Evolutionary conservation across 805 yeast genomes (phyloP), one percentile per base, ranked within the genome.

Genomic region (Hanseniaspora hatyaiensis): DNA sequence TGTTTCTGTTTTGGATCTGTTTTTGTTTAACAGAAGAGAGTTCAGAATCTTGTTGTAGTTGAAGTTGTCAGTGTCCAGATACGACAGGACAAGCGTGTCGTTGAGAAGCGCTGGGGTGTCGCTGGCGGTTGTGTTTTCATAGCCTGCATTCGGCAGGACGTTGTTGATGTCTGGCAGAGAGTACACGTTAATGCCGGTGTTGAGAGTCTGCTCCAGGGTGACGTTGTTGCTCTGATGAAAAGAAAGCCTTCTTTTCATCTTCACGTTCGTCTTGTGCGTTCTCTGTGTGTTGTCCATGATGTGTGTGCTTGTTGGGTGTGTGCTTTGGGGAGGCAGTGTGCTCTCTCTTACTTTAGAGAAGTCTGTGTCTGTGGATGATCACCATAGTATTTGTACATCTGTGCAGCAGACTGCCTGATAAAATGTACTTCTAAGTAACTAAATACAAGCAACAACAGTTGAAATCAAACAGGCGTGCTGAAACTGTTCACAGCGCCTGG

Each of bases 221-320:
- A 37, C 32, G 19, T 18, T 34, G 30, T 24, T 44, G 30, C 26
- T 36, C 16, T 45, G 49, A 45, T 45, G 49, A 37, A 45, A 45
- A 31, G 49, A 45, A 16, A 45, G 20, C 31, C 49, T 45, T 45
- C 49, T 45, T 45, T 37, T 45, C 49, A 45, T 45, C 37, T 45
- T 45, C 9, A 45, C 34, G 16, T 45, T 45, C 19, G 49, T 45
- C 22, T 45, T 45, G 15, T 45, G 49, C 15, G 49, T 45, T 45
- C 49, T 45, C 18, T 45, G 30, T 6, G 41, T 37, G 18, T 45
- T 28, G 26, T 45, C 42, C 26, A 30, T 36, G 15, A 23, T 34
- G 16, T 2, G 18, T 31, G 34, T 30, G 33, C 16, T 3, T 18
- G 36, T 33, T 20, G 4, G 15, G n/a, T 15, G 36, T 34, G 12